A percentile compares a stretch with the other conserved stretches of the same genome.
phyloP scores from a whole-genome alignment of 2,329 filamentous ascomycete species.

The Penicillium crustosum region DNA sequence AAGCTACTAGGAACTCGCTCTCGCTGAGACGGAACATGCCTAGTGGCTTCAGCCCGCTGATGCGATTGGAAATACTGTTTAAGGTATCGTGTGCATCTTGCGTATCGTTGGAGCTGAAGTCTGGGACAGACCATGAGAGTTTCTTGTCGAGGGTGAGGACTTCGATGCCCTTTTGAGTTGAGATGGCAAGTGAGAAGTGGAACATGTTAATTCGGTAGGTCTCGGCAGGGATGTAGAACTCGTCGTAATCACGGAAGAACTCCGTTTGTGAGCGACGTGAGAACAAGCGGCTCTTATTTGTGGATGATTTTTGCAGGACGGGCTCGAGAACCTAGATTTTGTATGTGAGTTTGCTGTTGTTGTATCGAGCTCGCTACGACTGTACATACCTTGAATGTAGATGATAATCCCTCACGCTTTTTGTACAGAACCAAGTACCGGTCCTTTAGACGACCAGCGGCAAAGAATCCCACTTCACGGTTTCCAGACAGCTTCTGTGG shows the following conservation, averaged over 20 bases:
- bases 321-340: conserved; percentile 75
- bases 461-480: conserved; percentile 95
- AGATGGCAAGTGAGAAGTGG: conserved; percentile 88
- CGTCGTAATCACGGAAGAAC: conserved; percentile 96
- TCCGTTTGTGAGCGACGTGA: conserved; percentile 75
- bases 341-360: neutral
- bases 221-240: conserved; percentile 96
- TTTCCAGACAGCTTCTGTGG: conserved; percentile 84
- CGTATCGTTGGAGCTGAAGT: conserved; percentile 62
- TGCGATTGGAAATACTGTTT: conserved; percentile 78
- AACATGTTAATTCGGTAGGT: conserved; percentile 96
- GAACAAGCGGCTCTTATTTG: conserved; percentile 72
- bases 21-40: conserved; percentile 96
- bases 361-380: neutral
- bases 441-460: conserved; percentile 95
- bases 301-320: conserved; percentile 86
- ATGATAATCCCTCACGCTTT: conserved; percentile 86
- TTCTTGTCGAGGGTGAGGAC: conserved; percentile 97
- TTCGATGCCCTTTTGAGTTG: conserved; percentile 89
- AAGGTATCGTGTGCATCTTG: conserved; percentile 62
- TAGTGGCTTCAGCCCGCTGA: conserved; percentile 78
- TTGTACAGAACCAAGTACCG: conserved; percentile 94
- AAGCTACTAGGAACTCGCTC: conserved; percentile 87
- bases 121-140: conserved; percentile 88
- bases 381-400: conserved; percentile 70